Percentiles rank a stretch among this genome's conserved stretches.
These are phyloP conservation scores for Mortierella hygrophila DNA, from an alignment of 192 early-diverging fungal genomes.

Conservation along the genomic window DNA sequence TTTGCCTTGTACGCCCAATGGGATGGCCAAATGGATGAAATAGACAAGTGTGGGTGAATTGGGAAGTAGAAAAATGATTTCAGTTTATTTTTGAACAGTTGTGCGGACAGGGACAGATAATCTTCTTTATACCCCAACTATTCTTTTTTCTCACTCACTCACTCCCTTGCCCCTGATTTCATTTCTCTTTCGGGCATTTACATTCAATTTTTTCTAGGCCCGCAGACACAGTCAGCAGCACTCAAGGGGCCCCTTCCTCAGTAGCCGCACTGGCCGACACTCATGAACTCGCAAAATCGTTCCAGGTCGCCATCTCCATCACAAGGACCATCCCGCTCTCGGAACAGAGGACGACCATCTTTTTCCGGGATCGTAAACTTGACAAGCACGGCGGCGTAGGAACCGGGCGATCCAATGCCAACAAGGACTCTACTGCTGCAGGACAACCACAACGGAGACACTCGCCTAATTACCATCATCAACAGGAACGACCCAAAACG, in stretches of 20 bases:
- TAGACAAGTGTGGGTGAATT: too few species aligned
- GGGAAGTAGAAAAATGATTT: too few species aligned
- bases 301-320: slow-evolving; percentile 2
- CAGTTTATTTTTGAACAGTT: neutral
- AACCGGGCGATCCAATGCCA: neutral
- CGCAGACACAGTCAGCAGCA: neutral
- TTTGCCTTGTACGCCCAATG: neutral
- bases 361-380: slow-evolving; percentile 1
- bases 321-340: neutral
- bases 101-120: neutral
- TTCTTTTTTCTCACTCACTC: too few species aligned
- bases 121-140: neutral
- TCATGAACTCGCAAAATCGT: neutral
- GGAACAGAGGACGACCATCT: slow-evolving; percentile 7
- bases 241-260: neutral
- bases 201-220: neutral
- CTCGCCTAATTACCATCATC: neutral
- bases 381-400: neutral
- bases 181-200: neutral
- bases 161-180: neutral
- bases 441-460: neutral
- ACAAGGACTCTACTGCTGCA: neutral
- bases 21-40: too few species aligned
- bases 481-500: neutral
- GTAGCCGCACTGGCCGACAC: neutral